Conservation (phyloP, 2,329 filamentous ascomycete genomes). For the Pyrenochaeta sp. region DNA sequence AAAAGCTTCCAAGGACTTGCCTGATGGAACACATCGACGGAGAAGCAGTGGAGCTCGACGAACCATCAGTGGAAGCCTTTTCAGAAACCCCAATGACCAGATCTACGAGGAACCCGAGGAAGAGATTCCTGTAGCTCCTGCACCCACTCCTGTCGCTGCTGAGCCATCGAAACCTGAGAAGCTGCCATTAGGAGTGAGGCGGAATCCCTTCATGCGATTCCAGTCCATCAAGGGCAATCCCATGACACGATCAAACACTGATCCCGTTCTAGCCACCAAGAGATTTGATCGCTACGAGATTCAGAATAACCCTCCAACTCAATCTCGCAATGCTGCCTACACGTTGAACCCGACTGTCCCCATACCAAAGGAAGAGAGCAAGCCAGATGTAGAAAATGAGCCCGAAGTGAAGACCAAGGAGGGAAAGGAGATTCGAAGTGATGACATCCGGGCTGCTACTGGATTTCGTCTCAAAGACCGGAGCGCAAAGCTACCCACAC, state of each 20-base stretch:
- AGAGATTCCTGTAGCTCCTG: constrained; percentile 32
- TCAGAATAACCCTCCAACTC: constrained; percentile 81
- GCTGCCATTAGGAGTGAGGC: constrained; percentile 62
- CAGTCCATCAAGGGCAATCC: constrained; percentile 59
- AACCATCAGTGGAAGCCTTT: constrained; percentile 74
- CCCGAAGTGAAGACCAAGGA: constrained; percentile 68
- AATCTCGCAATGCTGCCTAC: constrained; percentile 83
- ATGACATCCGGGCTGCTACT: constrained; percentile 89
- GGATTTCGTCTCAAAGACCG: constrained; percentile 88
- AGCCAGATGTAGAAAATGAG: constrained; percentile 40
- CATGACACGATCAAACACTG: constrained; percentile 55
- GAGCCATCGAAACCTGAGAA: constrained; percentile 43
- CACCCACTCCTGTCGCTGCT: constrained; percentile 35
- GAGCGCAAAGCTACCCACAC: constrained; percentile 85
- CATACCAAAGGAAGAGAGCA: constrained; percentile 40
- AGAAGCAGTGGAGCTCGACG: constrained; percentile 72
- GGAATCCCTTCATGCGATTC: constrained; percentile 71
- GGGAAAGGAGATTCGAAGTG: constrained; percentile 80
- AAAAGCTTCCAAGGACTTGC: constrained; percentile 36
- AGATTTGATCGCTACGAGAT: constrained; percentile 71
- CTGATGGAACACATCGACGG: constrained; percentile 50
- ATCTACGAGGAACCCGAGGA: constrained; percentile 89
- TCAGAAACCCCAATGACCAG: constrained; percentile 74
- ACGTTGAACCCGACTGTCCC: constrained; percentile 66
- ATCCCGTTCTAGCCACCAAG: constrained; percentile 53